phyloP scores from a whole-genome alignment of 2,329 filamentous ascomycete species.

The Aspergillus calidoustus region DNA sequence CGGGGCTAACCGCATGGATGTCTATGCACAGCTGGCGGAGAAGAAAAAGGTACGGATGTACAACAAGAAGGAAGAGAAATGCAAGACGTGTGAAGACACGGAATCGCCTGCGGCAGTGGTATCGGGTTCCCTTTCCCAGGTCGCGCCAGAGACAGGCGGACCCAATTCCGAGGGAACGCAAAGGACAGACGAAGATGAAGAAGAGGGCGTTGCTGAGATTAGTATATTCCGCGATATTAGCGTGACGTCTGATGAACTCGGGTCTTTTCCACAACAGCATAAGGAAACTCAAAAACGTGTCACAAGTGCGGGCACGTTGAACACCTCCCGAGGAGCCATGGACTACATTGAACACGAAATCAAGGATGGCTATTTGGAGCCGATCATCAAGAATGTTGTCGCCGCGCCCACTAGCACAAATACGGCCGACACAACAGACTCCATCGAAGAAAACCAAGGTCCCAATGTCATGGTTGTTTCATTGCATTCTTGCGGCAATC shows the following conservation, averaged over 20 bases:
- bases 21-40: conserved; percentile 76
- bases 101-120: conserved; percentile 14
- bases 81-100: conserved; percentile 27
- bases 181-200: conserved; percentile 24
- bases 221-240: conserved; percentile 42
- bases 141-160: conserved; percentile 1
- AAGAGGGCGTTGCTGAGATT: conserved; percentile 32
- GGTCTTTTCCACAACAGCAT: conserved; percentile 17
- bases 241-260: conserved; percentile 36
- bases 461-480: conserved; percentile 79
- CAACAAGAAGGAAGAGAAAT: conserved; percentile 70
- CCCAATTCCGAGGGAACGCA: conserved; percentile 12
- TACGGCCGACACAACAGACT: background rate
- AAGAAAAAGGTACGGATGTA: conserved; percentile 73
- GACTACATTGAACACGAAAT: conserved; percentile 52
- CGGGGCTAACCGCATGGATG: conserved; percentile 81
- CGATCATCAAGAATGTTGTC: conserved; percentile 42
- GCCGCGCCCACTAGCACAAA: conserved; percentile 21
- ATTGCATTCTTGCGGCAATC: conserved; percentile 94
- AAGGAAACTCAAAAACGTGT: conserved; percentile 17
- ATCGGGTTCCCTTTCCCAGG: conserved; percentile 1
- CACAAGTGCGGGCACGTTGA: conserved; percentile 21
- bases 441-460: conserved; percentile 21
- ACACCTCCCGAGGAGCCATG: conserved; percentile 40
- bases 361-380: conserved; percentile 48